Evolutionary conservation across 176 grass and related monocot species (phyloP), one percentile per base, ranked within the genome.

Genomic region (Eragrostis nindensis): DNA sequence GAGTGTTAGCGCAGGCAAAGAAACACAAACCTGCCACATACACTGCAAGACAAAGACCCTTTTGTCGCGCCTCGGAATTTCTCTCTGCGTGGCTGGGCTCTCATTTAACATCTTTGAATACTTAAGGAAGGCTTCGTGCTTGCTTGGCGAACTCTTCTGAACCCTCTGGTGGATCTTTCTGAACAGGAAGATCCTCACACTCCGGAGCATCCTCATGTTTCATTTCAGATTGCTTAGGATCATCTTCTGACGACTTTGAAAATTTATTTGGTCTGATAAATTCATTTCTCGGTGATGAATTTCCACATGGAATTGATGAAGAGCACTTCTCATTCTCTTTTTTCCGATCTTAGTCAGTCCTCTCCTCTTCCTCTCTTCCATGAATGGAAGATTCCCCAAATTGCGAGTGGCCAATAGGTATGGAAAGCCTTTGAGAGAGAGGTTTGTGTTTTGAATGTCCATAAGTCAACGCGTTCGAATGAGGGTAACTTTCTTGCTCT

Each of bases 21-120:
- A 67, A 98, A 93, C 52, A 98, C 95, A 94, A 91, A 98, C 95
- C 95, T 98, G 88, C 92, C 55, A 91, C 95, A 98, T 36, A 91
- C 83, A 84, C 54, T 89, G 80, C 95, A 98, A 69, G 77, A 62
- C 45, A 97, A 78, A 82, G 74, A 75, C 53, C 90, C 90, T 86
- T 81, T 87, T 80, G 78, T 26, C 39, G 85, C 90, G 75, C 91
- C 82, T 54, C 54, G 86, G 47, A 83, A 93, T 79, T 78, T 93
- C 75, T 93, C n/a, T 98, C 81, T 93, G 82, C 72, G 38, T 56
- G 44, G 30, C 46, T n/a, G 49, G 57, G 78, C 62, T 92, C 86
- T 86, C 90, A 66, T 95, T 93, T 79, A 98, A 55, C 18, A 83
- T 62, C 84, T 87, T 93, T 25, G 88, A 43, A 57, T 81, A 98